Evolutionary conservation across 2,329 filamentous ascomycete genomes (phyloP), one percentile per base, ranked within the genome.

Genomic region (Pseudocercospora vitis): DNA sequence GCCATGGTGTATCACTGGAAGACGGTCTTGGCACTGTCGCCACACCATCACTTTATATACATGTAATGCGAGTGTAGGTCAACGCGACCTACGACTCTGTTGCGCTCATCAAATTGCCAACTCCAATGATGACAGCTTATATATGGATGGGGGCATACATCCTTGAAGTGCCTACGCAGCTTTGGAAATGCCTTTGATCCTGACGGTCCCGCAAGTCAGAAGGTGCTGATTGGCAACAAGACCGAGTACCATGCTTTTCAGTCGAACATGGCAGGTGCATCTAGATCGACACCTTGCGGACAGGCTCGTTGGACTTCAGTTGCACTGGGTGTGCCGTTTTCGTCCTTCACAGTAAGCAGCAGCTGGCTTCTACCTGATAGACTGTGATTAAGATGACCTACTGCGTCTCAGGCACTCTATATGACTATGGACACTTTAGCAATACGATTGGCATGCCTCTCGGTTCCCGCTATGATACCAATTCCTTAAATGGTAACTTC

Each of bases 381-480:
- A 42, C 21, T 21, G 14, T 14, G n/a, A 42, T 18, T n/a, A 16
- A 21, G 18, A 26, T 3, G 18, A 24, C 6, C n/a, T n/a, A n/a
- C n/a, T n/a, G n/a, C 12, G 37, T 21, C 19, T 42, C 37, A 42
- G 37, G 37, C 12, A 42, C 24, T 2, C 21, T 42, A 12, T 7
- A 42, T 4, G 37, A 42, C 19, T 42, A 42, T 21, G 37, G 18
- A 9, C 21, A 8, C 2, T n/a, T 26, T n/a, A 42, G 37, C 11
- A 42, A 42, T 8, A 42, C 37, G 11, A 42, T 42, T 24, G 37
- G 37, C 16, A 42, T 42, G 37, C 37, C 37, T 2, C 37, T 21
- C 6, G 37, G 24, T 8, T 42, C 37, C 12, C n/a, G 18, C 8
- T 42, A 23, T 42, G 37, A 21, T 12, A 18, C 37, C 7, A 42